Percentiles rank a stretch among this genome's conserved stretches.
Conservation (phyloP, 2,329 filamentous ascomycete genomes). For the Hymenoscyphus linearis region DNA sequence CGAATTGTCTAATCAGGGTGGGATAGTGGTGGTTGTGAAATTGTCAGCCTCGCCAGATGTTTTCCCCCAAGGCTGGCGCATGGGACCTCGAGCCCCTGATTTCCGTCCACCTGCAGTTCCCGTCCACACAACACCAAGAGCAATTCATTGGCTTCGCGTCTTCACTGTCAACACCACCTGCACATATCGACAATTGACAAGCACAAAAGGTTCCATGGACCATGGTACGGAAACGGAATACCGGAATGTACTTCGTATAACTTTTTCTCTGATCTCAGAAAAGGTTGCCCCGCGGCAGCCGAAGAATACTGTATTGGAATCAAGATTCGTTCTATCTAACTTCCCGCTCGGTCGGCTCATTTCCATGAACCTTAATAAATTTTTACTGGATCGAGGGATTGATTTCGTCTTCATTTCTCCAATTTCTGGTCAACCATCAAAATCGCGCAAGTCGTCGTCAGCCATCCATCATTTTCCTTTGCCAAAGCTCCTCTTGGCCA, state of each 20-base stretch:
- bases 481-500: not conserved
- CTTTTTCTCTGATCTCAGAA: too few relatives aligned
- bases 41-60: constrained; percentile 11
- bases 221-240: too few relatives aligned
- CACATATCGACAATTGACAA: too few relatives aligned
- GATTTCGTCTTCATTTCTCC: not conserved
- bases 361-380: not conserved
- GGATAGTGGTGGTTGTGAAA: not conserved
- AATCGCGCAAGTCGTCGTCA: not conserved
- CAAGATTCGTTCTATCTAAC: too few relatives aligned
- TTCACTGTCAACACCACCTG: not conserved
- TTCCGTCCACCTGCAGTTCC: not conserved
- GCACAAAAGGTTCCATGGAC: too few relatives aligned
- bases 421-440: not conserved
- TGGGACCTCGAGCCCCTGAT: not conserved
- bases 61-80: not conserved
- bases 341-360: not conserved
- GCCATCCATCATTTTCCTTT: not conserved
- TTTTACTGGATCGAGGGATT: not conserved
- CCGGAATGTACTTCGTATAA: too few relatives aligned
- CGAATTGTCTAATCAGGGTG: not conserved
- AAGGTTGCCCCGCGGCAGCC: too few relatives aligned
- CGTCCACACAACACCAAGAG: not conserved
- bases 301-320: too few relatives aligned
- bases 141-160: not conserved